Evolutionary conservation across 768 basidiomycete genomes (phyloP).

Genomic region (Podaxis sp.): DNA sequence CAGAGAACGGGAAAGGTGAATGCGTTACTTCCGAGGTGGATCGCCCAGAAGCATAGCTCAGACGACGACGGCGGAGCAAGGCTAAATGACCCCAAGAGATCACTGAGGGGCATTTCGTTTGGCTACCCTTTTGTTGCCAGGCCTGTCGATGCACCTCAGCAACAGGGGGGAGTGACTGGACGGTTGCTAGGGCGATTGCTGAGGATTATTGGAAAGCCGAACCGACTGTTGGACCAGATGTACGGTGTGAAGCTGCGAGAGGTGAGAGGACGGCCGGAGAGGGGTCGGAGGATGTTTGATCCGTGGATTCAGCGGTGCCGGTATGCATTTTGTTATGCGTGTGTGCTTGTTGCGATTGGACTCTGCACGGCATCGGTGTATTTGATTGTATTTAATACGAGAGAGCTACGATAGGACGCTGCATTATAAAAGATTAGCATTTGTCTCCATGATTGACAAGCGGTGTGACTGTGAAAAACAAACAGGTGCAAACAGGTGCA

Average conservation of each 20-base stretch:
- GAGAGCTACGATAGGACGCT: conserved; percentile 21
- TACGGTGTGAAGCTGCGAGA: conserved; percentile 40
- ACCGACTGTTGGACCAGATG: conserved; percentile 37
- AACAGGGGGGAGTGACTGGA: background rate
- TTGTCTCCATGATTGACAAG: background rate
- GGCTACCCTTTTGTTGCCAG: conserved; percentile 62
- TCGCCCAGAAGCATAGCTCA: conserved; percentile 38
- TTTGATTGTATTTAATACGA: conserved; percentile 40
- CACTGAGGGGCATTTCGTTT: conserved; percentile 41
- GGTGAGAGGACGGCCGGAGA: conserved; percentile 40
- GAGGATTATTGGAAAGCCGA: conserved; percentile 38
- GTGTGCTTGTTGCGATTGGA: conserved; percentile 39
- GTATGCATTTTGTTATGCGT: conserved; percentile 52
- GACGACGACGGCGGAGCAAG: conserved; percentile 38
- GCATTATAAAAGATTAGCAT: background rate
- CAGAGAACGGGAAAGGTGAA: conserved; percentile 15
- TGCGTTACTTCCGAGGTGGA: conserved; percentile 37
- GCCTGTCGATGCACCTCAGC: conserved; percentile 21
- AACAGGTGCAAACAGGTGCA: background rate
- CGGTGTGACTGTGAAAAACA: background rate
- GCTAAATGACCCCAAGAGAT: conserved; percentile 40
- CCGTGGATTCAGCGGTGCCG: conserved; percentile 53
- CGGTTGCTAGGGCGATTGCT: conserved; percentile 15
- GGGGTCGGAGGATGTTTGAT: conserved; percentile 47
- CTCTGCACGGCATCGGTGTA: conserved; percentile 34